Conservation (phyloP, 768 basidiomycete species). For the Russula ochroleuca region DNA sequence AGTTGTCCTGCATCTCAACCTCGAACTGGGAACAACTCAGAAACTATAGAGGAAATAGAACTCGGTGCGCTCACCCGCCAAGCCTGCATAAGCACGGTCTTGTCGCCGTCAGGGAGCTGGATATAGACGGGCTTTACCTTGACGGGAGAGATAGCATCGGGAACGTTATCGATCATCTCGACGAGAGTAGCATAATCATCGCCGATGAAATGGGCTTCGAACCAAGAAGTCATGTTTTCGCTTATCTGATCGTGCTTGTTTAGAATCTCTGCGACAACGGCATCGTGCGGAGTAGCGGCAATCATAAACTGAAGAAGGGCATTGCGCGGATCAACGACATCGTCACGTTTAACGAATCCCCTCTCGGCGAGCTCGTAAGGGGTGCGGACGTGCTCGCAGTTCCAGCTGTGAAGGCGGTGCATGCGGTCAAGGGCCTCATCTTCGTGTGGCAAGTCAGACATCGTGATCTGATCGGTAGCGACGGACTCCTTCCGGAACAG, state of each 20-base stretch:
- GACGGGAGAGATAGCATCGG: conserved; percentile 75
- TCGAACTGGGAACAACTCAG: conserved; percentile 58
- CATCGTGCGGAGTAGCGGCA: conserved; percentile 56
- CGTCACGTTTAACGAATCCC: conserved; percentile 5
- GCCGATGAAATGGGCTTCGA: conserved; percentile 46
- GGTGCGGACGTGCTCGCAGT: conserved; percentile 50
- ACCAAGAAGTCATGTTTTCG: conserved; percentile 44
- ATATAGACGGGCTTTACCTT: conserved; percentile 76
- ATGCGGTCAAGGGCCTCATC: conserved; percentile 35
- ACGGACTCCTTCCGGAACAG: conserved; percentile 31
- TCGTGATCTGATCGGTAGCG: conserved; percentile 34
- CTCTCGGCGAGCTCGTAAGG: conserved; percentile 37
- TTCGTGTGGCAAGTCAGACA: conserved; percentile 33
- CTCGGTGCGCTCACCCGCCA: conserved; percentile 62
- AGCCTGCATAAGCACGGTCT: conserved; percentile 63
- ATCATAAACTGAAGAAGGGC: conserved; percentile 78
- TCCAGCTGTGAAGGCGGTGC: conserved; percentile 48
- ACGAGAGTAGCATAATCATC: conserved; percentile 38
- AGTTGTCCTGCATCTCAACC: conserved; percentile 91
- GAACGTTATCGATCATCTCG: conserved; percentile 56
- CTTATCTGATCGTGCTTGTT: conserved; percentile 49
- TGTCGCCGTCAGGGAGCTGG: conserved; percentile 67
- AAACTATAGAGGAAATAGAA: not conserved
- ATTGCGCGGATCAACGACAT: conserved; percentile 40
- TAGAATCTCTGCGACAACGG: conserved; percentile 47